Percentiles rank a stretch among this genome's conserved stretches.
Conservation (phyloP, 2,329 filamentous ascomycete species). For the Endocalyx cinctus region DNA sequence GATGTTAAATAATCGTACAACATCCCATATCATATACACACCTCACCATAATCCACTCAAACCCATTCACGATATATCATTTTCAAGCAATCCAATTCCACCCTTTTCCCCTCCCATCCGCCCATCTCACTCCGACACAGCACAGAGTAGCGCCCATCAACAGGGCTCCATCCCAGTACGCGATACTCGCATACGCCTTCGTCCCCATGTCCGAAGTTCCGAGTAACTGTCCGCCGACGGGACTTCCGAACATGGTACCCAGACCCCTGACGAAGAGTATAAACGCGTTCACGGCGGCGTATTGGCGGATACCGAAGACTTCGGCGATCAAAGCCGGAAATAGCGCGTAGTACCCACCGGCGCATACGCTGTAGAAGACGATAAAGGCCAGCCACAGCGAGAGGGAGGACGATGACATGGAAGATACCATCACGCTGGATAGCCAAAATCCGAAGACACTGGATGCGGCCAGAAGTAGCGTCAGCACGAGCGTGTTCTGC, state of each 20-base stretch:
- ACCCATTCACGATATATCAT: no score
- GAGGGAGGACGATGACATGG: slow-evolving; percentile 21
- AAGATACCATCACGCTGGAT: slow-evolving; percentile 21
- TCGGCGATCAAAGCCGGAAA: slow-evolving; percentile 44
- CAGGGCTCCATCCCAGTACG: slow-evolving; percentile 37
- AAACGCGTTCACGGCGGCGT: slow-evolving; percentile 43
- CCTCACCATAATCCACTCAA: no score
- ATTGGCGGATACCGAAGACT: slow-evolving; percentile 42
- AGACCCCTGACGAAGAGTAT: slow-evolving; percentile 40
- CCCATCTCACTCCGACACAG: slow-evolving; percentile 37
- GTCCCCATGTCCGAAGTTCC: slow-evolving; percentile 24
- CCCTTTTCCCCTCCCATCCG: slow-evolving; percentile 31
- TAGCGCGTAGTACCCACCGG: slow-evolving; percentile 40
- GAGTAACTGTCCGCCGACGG: slow-evolving; percentile 38
- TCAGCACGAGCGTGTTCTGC: slow-evolving; percentile 42
- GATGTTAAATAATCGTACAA: no score
- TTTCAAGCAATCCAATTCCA: slow-evolving; percentile 36
- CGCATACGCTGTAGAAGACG: slow-evolving; percentile 36
- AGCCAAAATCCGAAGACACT: slow-evolving; percentile 36
- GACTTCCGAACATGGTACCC: slow-evolving; percentile 40
- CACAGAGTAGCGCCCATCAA: slow-evolving; percentile 33
- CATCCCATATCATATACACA: no score
- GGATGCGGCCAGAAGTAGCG: slow-evolving; percentile 30
- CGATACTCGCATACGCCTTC: slow-evolving; percentile 32
- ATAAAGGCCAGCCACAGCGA: slow-evolving; percentile 38